Conservation (phyloP, 2,329 filamentous ascomycete species). For the Tolypocladium tundrense region DNA sequence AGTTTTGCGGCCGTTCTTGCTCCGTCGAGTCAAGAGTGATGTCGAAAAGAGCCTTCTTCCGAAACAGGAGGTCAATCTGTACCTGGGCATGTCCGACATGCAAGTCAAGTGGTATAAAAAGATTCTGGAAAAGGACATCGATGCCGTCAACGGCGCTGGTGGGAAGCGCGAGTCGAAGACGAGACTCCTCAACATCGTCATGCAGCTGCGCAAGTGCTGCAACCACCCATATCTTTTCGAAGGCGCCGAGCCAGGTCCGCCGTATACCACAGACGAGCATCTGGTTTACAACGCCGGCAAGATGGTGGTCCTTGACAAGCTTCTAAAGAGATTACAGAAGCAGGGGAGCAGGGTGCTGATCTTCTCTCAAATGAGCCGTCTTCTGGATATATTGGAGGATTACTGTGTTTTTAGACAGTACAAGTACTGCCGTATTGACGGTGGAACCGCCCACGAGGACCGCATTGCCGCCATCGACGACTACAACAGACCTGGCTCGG, state of each 20-base stretch:
- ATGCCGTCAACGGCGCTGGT: slow-evolving; percentile 92
- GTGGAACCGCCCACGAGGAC: slow-evolving; percentile 92
- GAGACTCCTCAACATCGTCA: slow-evolving; percentile 92
- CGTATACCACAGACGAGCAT: slow-evolving; percentile 97
- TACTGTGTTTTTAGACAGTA: slow-evolving; percentile 94
- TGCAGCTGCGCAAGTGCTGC: slow-evolving; percentile 98
- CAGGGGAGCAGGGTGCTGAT: slow-evolving; percentile 95
- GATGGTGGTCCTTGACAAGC: slow-evolving; percentile 93
- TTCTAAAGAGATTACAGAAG: slow-evolving; percentile 70
- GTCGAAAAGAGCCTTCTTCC: slow-evolving; percentile 96
- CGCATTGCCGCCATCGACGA: slow-evolving; percentile 96
- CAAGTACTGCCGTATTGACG: slow-evolving; percentile 96
- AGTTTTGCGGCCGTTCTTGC: slow-evolving; percentile 83
- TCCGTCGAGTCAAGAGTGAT: slow-evolving; percentile 92
- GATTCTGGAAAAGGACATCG: slow-evolving; percentile 97
- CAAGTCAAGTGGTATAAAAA: slow-evolving; percentile 99
- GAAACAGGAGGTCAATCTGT: slow-evolving; percentile 95
- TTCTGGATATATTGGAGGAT: slow-evolving; percentile 93
- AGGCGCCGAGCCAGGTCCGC: slow-evolving; percentile 90
- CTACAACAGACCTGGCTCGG: slow-evolving; percentile 91
- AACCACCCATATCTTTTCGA: slow-evolving; percentile 98
- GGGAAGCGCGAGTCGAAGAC: slow-evolving; percentile 98
- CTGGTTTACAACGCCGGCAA: slow-evolving; percentile 88
- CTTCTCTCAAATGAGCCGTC: slow-evolving; percentile 98
- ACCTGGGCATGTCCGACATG: slow-evolving; percentile 98